A percentile compares a stretch with the other conserved stretches of the same genome.
These are phyloP conservation scores for Suhomyces chickasaworum DNA, from an alignment of 1,139 yeast genomes.

Conservation along the genomic window DNA sequence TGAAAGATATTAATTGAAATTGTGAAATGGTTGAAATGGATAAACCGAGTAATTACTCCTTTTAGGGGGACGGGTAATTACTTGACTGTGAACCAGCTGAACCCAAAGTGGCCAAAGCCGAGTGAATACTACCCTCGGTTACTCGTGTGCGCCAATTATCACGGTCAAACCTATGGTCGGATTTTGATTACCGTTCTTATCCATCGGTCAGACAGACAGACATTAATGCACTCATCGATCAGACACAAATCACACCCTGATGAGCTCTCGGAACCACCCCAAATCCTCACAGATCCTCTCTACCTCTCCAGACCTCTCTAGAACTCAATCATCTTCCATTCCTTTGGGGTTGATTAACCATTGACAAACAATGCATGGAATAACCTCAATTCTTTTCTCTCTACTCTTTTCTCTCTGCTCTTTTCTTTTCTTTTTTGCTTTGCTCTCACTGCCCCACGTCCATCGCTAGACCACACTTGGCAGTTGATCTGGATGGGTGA, in stretches of 20 bases:
- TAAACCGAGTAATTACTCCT: neutral
- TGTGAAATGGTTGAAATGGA: neutral
- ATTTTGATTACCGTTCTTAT: neutral
- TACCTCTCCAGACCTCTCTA: too few relatives aligned
- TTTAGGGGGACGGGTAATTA: too few relatives aligned
- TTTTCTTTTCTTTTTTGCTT: too few relatives aligned
- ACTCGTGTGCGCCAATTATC: conserved; percentile 6
- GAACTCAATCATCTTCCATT: too few relatives aligned
- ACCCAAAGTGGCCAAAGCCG: neutral
- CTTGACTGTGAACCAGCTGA: neutral
- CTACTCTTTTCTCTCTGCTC: too few relatives aligned
- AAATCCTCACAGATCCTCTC: too few relatives aligned
- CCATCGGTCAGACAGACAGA: neutral
- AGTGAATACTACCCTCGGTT: neutral
- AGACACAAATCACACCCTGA: neutral
- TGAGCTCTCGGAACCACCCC: too few relatives aligned
- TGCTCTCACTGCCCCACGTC: neutral
- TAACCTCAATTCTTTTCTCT: too few relatives aligned
- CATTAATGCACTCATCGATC: too few relatives aligned
- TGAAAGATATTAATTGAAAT: neutral
- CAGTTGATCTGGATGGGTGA: conserved; percentile 3
- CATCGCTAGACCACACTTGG: neutral
- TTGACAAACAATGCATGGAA: too few relatives aligned
- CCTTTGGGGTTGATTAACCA: neutral
- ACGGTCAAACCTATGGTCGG: conserved; percentile 1